Base-by-base conservation (phyloP, 1,284 basidiomycete species). In the Rugosomyces carneus region DNA sequence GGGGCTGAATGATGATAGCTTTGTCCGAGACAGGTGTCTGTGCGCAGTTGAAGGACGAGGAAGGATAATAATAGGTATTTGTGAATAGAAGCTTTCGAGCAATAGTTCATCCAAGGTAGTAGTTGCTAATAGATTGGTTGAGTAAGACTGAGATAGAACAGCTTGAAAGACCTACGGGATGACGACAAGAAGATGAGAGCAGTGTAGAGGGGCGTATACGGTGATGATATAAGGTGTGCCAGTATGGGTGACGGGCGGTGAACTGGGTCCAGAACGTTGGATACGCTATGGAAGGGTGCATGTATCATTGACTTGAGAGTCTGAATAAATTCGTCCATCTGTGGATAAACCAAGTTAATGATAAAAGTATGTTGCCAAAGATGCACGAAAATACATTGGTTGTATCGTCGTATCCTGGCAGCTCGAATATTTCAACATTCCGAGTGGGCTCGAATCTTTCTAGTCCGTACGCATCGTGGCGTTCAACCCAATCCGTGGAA, bases 401-500 rank as follows among this genome's bases (percentile, higher is more conserved):
- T 10, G 64, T 54, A 37, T 60, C 57, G 42, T 71, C 68, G 50
- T 74, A 76, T 1, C 65, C 67, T 1, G 70, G 66, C 5, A 81
- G 54, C 46, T 75, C 73, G 32, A 78, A 53, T 29, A 84, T 69
- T 57, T 83, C 77, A 10, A 85, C 65, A 54, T 86, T 86, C 50
- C 72, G 67, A 16, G 72, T 66, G 5, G 81, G 76, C 55, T 83
- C 81, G 38, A 75, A 76, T 46, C 72, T 76, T 57, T 85, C 81
- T 2, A 81, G 67, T 0, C 80, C 81, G 53, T 82, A 78, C 2
- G 68, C 68, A 58, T 83, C 80, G 21, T 66, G 68, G 53, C 80
- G 78, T 56, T 82, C 80, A 10, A 80, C 62, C 84, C 82, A 86
- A 57, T 81, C 75, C 4, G 82, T 84, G 1, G 80, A 83, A 5